These are phyloP conservation scores for Hysterangium stoloniferum DNA, from an alignment of 768 basidiomycete species.

Conservation along the genomic window DNA sequence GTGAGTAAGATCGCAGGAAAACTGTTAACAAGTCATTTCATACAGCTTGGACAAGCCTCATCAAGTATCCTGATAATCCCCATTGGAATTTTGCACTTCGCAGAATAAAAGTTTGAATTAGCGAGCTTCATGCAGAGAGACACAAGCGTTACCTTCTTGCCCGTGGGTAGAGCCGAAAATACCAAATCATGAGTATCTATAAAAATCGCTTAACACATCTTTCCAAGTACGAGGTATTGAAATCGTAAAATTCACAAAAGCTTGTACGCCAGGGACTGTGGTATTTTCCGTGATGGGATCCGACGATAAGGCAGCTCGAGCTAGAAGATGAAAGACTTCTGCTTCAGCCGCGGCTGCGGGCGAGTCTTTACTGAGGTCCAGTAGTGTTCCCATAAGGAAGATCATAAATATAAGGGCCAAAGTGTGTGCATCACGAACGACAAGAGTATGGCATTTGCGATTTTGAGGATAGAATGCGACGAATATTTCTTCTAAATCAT, in stretches of 20 bases:
- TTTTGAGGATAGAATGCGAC: too few relatives aligned
- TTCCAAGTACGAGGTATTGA: background rate
- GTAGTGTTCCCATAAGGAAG: constrained; percentile 6
- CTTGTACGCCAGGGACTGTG: constrained; percentile 2
- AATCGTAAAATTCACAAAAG: background rate
- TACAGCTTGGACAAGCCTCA: constrained; percentile 4
- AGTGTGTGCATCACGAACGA: constrained; percentile 3
- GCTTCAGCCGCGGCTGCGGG: background rate
- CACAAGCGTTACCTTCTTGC: constrained; percentile 6
- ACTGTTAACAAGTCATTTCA: background rate
- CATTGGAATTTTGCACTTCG: constrained; percentile 7
- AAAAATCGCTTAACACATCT: too few relatives aligned
- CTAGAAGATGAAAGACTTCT: constrained; percentile 4
- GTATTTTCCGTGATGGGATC: constrained; percentile 2
- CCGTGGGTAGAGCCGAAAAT: constrained; percentile 9
- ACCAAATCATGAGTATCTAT: constrained; percentile 11
- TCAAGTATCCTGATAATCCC: background rate
- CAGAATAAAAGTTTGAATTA: too few relatives aligned
- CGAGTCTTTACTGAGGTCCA: background rate
- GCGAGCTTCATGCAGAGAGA: background rate
- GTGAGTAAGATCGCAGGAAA: background rate
- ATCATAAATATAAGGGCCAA: constrained; percentile 8
- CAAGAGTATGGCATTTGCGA: too few relatives aligned
- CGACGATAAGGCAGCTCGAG: constrained; percentile 4
- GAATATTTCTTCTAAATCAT: too few relatives aligned